Base-by-base conservation (phyloP, 1,284 basidiomycete genomes). In the Crepidotus sp. region DNA sequence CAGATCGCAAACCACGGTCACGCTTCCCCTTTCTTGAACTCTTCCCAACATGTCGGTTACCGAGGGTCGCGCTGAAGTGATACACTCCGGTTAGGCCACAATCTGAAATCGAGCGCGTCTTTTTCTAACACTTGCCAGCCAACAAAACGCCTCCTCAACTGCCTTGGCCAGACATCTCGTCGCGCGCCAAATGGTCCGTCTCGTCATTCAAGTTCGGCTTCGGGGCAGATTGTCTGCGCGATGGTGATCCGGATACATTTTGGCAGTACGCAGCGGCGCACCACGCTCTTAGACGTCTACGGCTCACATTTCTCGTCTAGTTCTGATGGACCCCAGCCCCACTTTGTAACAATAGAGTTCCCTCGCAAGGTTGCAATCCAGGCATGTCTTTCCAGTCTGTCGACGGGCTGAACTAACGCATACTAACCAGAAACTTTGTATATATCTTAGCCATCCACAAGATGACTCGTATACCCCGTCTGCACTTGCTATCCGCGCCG, bases 381-480 rank as follows among this genome's bases (percentile, higher is more conserved):
- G 63, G 93, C 92, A 44, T 32, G 68, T 41, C n/a, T 42, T 22
- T 27, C 48, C 43, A 48, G 17, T 9, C 43, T 25, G 35, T 3
- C 13, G 22, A 34, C 13, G 14, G 15, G 7, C 10, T 19, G 5
- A 31, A 18, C 33, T 26, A 11, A 37, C 11, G 9, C 8, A 26
- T 14, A 13, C 2, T 59, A 13, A n/a, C 2, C 59, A 97, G 92
- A 92, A 96, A 78, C 72, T 99, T 40, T 89, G 88, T 45, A 76
- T 99, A 37, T 82, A 83, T 59, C 83, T 97, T 36, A 88, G 86
- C 57, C 92, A 86, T 61, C 75, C 74, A 3, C 75, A 81, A 45
- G 96, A 98, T 62, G 96, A 99, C 61, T 97, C 93, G 1, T 99
- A 98, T 61, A 99, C 96, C 0, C 96, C 96, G 0, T 86, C 87